Evolutionary conservation across 192 early-diverging fungal species (phyloP).

Genomic region (Borealophlyctis nickersoniae): DNA sequence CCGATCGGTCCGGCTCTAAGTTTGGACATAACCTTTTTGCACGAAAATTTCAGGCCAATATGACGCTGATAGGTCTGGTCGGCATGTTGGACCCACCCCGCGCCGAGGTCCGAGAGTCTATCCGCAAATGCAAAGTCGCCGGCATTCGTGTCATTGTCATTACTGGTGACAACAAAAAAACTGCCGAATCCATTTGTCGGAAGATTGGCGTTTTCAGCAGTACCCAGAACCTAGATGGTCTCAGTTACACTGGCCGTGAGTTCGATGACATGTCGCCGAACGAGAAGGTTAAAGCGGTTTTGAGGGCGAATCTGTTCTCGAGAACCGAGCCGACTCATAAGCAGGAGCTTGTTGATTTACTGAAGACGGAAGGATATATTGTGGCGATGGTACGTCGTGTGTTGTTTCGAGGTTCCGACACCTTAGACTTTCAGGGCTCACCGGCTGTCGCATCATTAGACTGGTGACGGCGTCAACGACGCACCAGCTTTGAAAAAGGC

Average conservation of each 20-base stretch:
- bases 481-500: conserved; percentile 96
- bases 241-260: conserved; percentile 88
- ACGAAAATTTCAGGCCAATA: conserved; percentile 46
- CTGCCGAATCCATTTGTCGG: conserved; percentile 93
- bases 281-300: conserved; percentile 72
- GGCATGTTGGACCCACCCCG: conserved; percentile 99
- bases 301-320: conserved; percentile 80
- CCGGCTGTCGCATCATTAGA: conserved; percentile 32
- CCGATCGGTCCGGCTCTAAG: no score
- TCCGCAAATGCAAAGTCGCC: conserved; percentile 83
- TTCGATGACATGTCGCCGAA: conserved; percentile 78
- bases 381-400: conserved; percentile 72
- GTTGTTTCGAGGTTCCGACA: background rate
- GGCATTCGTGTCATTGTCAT: conserved; percentile 98
- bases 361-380: conserved; percentile 78
- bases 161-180: conserved; percentile 97
- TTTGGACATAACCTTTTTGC: background rate
- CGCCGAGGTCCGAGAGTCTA: conserved; percentile 80
- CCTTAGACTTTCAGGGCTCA: background rate
- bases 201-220: conserved; percentile 87
- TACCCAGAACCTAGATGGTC: conserved; percentile 59
- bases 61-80: conserved; percentile 93
- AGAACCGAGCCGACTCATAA: conserved; percentile 97
- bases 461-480: conserved; percentile 99
- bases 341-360: conserved; percentile 85